These are phyloP conservation scores for Pythium utonaiense DNA, from an alignment of 352 stramenopile species.

Conservation along the genomic window DNA sequence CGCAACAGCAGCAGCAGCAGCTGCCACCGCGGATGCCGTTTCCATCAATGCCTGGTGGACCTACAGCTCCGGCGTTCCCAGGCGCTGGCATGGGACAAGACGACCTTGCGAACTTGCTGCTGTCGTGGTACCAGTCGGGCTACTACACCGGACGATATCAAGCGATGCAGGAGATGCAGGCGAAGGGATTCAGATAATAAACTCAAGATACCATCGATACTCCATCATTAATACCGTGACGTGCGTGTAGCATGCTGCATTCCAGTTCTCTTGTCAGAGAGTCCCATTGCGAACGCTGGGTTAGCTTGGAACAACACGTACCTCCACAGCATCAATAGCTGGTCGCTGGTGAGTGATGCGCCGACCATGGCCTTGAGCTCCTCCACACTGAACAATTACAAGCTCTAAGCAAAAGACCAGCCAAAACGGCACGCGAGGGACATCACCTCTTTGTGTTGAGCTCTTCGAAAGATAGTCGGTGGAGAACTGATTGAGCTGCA, in stretches of 20 bases:
- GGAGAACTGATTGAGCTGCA: constrained; percentile 62
- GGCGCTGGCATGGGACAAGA: constrained; percentile 21
- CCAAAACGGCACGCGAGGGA: too few species aligned
- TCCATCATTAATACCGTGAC: constrained; percentile 10
- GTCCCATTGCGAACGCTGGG: too few species aligned
- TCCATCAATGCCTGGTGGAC: neutral
- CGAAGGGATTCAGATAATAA: constrained; percentile 12
- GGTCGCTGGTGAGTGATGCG: constrained; percentile 1
- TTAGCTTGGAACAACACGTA: neutral
- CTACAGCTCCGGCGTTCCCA: neutral
- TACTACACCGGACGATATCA: constrained; percentile 81
- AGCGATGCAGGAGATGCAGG: constrained; percentile 70
- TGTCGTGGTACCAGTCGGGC: constrained; percentile 85
- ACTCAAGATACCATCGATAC: neutral
- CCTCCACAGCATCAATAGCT: constrained; percentile 16
- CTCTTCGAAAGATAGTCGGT: constrained; percentile 60
- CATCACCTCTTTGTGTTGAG: constrained; percentile 50
- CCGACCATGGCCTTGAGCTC: constrained; percentile 1
- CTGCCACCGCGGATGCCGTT: constrained; percentile 13
- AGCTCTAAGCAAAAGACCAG: too few species aligned
- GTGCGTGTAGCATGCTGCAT: constrained; percentile 9
- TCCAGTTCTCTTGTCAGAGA: too few species aligned
- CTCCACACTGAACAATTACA: neutral
- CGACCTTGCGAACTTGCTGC: constrained; percentile 62
- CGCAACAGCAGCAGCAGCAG: neutral